Evolutionary conservation across 768 basidiomycete genomes (phyloP), one percentile per base, ranked within the genome.

Genomic region (Rossbeevera mucosa): DNA sequence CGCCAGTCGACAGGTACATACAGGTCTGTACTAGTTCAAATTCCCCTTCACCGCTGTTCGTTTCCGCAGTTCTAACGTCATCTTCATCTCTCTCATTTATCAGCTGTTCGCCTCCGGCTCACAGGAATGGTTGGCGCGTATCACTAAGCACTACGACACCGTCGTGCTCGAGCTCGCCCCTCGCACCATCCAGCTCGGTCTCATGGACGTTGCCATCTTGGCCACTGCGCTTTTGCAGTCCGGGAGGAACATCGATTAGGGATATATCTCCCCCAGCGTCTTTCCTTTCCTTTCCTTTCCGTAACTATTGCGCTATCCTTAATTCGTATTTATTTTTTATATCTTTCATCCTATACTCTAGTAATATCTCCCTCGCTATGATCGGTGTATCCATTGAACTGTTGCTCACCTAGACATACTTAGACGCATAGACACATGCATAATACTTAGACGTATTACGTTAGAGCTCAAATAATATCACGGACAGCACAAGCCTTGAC

Each of bases 231-330:
- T 86, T 21, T 70, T 86, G 41, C 80, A 79, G 52, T 82, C 74
- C 46, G 85, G 85, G n/a, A 78, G 76, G 50, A 80, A 72, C 65
- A 80, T 87, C 21, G 85, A 85, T 57, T 86, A 66, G 45, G 22
- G 21, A 16, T 5, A 33, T 7, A 16, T 33, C 5, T 33, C 1
- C 16, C 31, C 31, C 1, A 8, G 16, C 31, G 7, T 33, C n/a
- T n/a, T 2, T n/a, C 33, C 6, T 0, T n/a, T n/a, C 31, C 30
- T 7, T 11, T 14, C 5, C 14, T 2, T 28, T 14, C 13, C 13
- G 13, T 29, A 13, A 9, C 31, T 16, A 33, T 7, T 16, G 31
- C 26, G 26, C 6, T 8, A 8, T 26, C 8, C 3, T 1, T 26
- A 26, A 26, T 26, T 26, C 26, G 26, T 26, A 26, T 4, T n/a